Evolutionary conservation across 2,329 filamentous ascomycete genomes (phyloP), one percentile per base, ranked within the genome.

Genomic region (Penicillium sp.): DNA sequence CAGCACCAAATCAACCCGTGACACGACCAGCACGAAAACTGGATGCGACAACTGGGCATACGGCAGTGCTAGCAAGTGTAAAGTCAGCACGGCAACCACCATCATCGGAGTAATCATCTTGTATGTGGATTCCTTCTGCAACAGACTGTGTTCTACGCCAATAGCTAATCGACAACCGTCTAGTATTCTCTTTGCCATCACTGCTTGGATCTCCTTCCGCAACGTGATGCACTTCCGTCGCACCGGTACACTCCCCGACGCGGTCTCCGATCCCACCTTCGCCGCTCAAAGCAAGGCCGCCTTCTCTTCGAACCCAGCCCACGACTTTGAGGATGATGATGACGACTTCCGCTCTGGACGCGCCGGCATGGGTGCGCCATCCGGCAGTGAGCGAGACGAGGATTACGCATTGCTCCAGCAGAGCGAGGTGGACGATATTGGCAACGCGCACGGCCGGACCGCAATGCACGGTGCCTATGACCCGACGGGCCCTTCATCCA

Each of bases 31-130:
- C 50, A 57, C 77, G 25, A 67, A 64, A 8, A 38, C 49, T n/a
- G 70, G 70, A 25, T 68, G 70, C 51, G 79, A 81, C 39, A 73
- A 78, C 14, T 75, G 76, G 49, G 76, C 79, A 11, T 87, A 82
- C 62, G 85, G 85, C 51, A 80, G 75, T 52, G 78, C 79, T 38
- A 72, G 74, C 45, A 86, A 85, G 69, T 88, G 86, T 76, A 81
- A 79, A 4, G 73, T 87, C 57, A 84, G 82, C 70, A 82, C 82
- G 54, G 83, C 81, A 2, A 81, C 81, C 3, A 81, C 83, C 17
- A 83, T 85, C 12, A 76, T 87, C 35, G 85, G 83, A 5, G 81
- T 85, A 34, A 74, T 86, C 31, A 78, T 87, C 59, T 86, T 82
- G 84, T 85, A 76, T 55, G 81, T 75, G 38, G 4, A 45, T 31